phyloP scores from a whole-genome alignment of 2,329 filamentous ascomycete genomes.

The Alternaria ventricosa region DNA sequence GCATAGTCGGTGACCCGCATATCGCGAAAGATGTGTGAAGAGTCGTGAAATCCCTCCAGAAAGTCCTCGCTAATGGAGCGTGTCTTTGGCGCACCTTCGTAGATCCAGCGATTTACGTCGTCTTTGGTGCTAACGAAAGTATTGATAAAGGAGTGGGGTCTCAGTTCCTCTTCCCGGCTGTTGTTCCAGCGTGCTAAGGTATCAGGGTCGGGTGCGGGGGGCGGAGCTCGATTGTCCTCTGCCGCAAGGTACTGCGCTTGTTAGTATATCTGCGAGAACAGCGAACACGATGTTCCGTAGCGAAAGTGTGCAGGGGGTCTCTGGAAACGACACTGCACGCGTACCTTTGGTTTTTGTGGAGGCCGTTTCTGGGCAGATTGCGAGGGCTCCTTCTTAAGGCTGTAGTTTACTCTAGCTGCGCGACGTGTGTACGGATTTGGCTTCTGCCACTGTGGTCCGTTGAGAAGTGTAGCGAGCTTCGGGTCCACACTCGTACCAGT shows the following conservation, averaged over 20 bases:
- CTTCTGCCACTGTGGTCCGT: constrained; percentile 11
- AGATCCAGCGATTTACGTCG: constrained; percentile 21
- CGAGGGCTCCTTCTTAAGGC: not conserved
- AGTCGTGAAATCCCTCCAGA: not conserved
- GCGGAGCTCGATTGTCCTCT: not conserved
- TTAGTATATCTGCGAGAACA: constrained; percentile 3
- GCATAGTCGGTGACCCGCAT: constrained; percentile 30
- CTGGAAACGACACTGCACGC: not conserved
- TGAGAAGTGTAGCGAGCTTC: not conserved
- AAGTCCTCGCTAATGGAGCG: not conserved
- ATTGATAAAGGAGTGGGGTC: constrained; percentile 8
- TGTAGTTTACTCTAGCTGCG: constrained; percentile 13
- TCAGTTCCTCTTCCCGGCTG: constrained; percentile 5
- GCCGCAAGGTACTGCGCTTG: constrained; percentile 1
- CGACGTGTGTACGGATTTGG: constrained; percentile 1
- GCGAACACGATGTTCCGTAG: not conserved
- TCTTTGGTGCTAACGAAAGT: constrained; percentile 19
- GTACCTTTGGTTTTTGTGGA: not conserved
- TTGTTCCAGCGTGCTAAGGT: constrained; percentile 5
- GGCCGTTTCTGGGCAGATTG: not conserved
- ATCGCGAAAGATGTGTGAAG: not conserved
- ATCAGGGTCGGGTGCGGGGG: not conserved
- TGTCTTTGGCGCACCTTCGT: constrained; percentile 9
- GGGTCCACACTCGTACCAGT: not conserved
- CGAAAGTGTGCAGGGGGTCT: not conserved